phyloP scores from a whole-genome alignment of 257 asterid genomes.

The Solanum habrochaites region DNA sequence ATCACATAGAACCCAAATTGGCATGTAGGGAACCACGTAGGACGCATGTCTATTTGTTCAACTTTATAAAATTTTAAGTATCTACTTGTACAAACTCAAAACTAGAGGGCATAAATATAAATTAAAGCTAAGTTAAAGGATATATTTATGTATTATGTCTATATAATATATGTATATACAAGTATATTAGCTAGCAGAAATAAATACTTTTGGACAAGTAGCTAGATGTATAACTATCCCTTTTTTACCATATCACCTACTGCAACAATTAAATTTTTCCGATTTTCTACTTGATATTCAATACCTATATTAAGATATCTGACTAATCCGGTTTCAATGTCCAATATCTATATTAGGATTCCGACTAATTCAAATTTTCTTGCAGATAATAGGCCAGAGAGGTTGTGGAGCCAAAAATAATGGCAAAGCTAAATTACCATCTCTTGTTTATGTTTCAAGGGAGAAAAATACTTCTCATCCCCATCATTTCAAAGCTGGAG shows the following conservation, averaged over 20 bases:
- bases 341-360: neutral
- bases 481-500: constrained; percentile 82
- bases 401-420: neutral
- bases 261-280: neutral
- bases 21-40: too few relatives aligned
- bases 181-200: neutral
- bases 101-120: too few relatives aligned
- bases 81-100: too few relatives aligned
- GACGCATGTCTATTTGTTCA: too few relatives aligned
- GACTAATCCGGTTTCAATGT: neutral
- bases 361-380: neutral
- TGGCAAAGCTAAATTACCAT: constrained; percentile 20
- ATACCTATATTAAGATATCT: neutral
- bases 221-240: neutral
- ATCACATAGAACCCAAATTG: neutral
- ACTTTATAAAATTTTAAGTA: too few relatives aligned
- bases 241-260: neutral
- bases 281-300: neutral
- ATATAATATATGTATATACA: neutral
- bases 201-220: neutral
- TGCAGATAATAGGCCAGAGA: constrained; percentile 33
- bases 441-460: constrained; percentile 50
- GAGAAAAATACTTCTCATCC: constrained; percentile 51
- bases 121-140: too few relatives aligned
- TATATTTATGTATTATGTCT: too few relatives aligned